A percentile compares a stretch with the other conserved stretches of the same genome.
phyloP scores from a whole-genome alignment of 2,329 filamentous ascomycete species.

The Coleophoma eucalyptorum region DNA sequence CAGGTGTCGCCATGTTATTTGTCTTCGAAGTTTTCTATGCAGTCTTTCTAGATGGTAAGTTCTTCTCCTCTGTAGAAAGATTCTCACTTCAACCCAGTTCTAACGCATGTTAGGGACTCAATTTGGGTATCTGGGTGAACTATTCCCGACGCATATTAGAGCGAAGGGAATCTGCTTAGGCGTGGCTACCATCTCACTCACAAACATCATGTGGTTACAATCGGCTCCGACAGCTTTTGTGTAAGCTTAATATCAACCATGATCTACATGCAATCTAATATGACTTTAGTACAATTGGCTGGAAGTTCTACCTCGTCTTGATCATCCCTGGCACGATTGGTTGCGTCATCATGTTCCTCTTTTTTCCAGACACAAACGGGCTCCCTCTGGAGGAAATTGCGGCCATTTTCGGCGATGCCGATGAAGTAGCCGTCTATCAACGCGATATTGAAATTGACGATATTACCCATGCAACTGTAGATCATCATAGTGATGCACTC shows the following conservation, averaged over 20 bases:
- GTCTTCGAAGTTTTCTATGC: constrained; percentile 1
- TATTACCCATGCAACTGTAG: neutral
- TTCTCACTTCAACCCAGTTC: no score
- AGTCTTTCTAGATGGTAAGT: no score
- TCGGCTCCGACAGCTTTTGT: neutral
- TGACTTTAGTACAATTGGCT: neutral
- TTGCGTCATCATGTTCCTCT: constrained; percentile 52
- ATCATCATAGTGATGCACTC: no score
- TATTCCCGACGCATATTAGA: constrained; percentile 9
- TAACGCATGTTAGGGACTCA: neutral
- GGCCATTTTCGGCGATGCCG: constrained; percentile 3
- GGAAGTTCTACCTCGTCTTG: constrained; percentile 4
- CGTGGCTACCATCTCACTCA: neutral
- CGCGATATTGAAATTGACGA: neutral
- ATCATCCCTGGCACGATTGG: constrained; percentile 1
- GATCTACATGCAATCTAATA: neutral
- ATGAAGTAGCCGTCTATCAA: neutral
- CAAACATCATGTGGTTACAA: neutral
- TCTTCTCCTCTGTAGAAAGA: no score
- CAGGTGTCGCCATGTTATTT: constrained; percentile 2
- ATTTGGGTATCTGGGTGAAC: constrained; percentile 2
- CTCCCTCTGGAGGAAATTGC: constrained; percentile 61
- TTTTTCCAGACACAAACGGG: constrained; percentile 61
- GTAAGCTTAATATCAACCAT: neutral
- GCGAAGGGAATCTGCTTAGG: constrained; percentile 3